phyloP scores from a whole-genome alignment of 1,284 basidiomycete species.

The Sporisorium reilianum region DNA sequence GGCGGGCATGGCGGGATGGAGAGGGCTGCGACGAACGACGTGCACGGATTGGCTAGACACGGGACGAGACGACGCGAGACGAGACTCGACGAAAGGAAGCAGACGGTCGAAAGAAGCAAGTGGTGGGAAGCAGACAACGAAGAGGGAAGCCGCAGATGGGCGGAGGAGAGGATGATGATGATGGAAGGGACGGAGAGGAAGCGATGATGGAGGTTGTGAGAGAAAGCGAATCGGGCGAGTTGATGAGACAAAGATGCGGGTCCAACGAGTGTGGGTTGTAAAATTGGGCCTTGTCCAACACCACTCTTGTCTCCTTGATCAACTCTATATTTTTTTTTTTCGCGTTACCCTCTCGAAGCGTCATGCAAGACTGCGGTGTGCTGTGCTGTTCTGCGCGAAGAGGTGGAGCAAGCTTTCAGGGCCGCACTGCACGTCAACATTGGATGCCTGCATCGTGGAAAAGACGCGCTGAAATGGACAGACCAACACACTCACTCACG shows the following conservation, averaged over 20 bases:
- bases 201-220: slow-evolving; percentile 16
- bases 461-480: slow-evolving; percentile 3
- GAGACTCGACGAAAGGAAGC: slow-evolving; percentile 13
- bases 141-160: neutral
- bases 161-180: neutral
- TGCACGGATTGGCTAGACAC: neutral
- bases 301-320: neutral
- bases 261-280: neutral
- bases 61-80: slow-evolving; percentile 8
- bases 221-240: slow-evolving; percentile 3
- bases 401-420: neutral
- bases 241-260: neutral
- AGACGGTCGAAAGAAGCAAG: slow-evolving; percentile 7
- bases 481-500: slow-evolving; percentile 7
- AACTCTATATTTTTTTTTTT: slow-evolving; percentile 19
- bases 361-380: slow-evolving; percentile 23
- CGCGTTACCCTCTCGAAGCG: slow-evolving; percentile 20
- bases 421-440: slow-evolving; percentile 5
- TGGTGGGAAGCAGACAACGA: neutral
- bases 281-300: slow-evolving; percentile 4
- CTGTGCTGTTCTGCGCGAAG: too few species aligned
- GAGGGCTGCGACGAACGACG: neutral
- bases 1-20: slow-evolving; percentile 38
- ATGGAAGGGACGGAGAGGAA: slow-evolving; percentile 19
- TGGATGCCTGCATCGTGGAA: neutral